Evolutionary conservation across 805 yeast genomes (phyloP).

Genomic region (Candida insectorum): DNA sequence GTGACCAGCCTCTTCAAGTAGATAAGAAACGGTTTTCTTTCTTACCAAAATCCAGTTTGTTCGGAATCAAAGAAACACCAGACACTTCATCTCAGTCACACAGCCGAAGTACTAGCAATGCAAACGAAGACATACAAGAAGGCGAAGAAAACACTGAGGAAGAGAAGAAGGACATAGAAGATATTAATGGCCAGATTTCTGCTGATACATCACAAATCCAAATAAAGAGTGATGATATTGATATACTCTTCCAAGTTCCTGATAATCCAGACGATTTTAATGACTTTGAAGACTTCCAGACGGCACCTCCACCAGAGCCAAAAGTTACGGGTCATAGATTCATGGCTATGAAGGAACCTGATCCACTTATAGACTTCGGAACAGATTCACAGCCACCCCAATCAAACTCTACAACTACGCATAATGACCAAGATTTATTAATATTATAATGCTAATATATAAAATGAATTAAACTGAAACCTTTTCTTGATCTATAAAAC

Average conservation of each 20-base stretch:
- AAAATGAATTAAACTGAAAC: no score
- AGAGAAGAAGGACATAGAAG: no score
- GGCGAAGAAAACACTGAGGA: background rate
- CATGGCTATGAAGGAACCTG: conserved; percentile 13
- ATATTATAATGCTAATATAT: conserved; percentile 1
- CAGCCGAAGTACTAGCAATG: no score
- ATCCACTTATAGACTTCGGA: conserved; percentile 12
- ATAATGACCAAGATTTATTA: conserved; percentile 3
- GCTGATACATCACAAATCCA: no score
- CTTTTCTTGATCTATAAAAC: conserved; percentile 59
- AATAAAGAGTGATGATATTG: no score
- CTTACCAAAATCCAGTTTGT: conserved; percentile 14
- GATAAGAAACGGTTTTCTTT: conserved; percentile 18
- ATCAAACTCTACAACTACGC: no score
- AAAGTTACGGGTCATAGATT: conserved; percentile 8
- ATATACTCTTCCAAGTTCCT: no score
- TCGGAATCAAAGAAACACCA: conserved; percentile 4
- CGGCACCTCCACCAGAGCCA: conserved; percentile 13
- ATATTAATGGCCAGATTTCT: no score
- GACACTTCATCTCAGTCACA: no score
- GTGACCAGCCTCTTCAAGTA: conserved; percentile 1
- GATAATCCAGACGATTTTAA: conserved; percentile 11
- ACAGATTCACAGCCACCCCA: background rate
- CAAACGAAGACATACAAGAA: no score
- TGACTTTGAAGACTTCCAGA: conserved; percentile 21